These are phyloP conservation scores for Diplodia mutila DNA, from an alignment of 2,329 filamentous ascomycete species.

Conservation along the genomic window DNA sequence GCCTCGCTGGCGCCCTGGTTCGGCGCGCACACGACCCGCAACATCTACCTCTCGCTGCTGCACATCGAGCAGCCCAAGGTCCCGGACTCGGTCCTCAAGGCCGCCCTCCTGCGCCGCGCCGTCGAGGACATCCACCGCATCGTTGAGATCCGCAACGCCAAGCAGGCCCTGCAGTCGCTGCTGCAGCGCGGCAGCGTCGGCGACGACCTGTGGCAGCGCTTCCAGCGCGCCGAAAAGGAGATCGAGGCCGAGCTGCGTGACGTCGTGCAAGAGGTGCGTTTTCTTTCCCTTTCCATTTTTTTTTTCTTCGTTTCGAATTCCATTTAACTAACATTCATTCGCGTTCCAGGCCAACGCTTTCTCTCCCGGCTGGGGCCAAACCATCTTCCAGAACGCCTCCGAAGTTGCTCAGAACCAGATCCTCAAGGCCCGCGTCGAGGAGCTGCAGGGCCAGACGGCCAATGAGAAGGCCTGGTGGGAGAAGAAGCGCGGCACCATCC, in stretches of 20 bases:
- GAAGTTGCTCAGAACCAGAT: slow-evolving; percentile 87
- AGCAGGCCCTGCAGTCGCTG: slow-evolving; percentile 81
- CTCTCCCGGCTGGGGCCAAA: slow-evolving; percentile 84
- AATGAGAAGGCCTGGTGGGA: slow-evolving; percentile 93
- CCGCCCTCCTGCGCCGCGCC: slow-evolving; percentile 84
- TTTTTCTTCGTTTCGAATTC: neutral
- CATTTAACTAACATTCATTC: slow-evolving; percentile 30
- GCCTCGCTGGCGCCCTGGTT: slow-evolving; percentile 95
- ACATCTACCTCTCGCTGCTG: slow-evolving; percentile 90
- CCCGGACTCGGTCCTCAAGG: slow-evolving; percentile 83
- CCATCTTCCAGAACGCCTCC: slow-evolving; percentile 96
- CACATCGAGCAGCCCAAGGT: slow-evolving; percentile 73
- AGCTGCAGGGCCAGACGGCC: slow-evolving; percentile 71
- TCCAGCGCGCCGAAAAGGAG: slow-evolving; percentile 90
- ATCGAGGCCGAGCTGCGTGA: slow-evolving; percentile 95
- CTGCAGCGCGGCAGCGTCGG: slow-evolving; percentile 90
- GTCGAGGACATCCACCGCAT: slow-evolving; percentile 92
- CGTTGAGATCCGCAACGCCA: slow-evolving; percentile 83
- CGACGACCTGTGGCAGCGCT: slow-evolving; percentile 93
- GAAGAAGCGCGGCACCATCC: slow-evolving; percentile 73
- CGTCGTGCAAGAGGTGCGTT: slow-evolving; percentile 82
- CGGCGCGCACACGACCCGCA: slow-evolving; percentile 83
- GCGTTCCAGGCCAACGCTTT: slow-evolving; percentile 87
- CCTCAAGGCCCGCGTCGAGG: slow-evolving; percentile 73
- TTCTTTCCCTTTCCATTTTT: no score